These are phyloP conservation scores for Microbotryomycetes sp. DNA, from an alignment of 1,284 basidiomycete genomes.

Conservation along the genomic window DNA sequence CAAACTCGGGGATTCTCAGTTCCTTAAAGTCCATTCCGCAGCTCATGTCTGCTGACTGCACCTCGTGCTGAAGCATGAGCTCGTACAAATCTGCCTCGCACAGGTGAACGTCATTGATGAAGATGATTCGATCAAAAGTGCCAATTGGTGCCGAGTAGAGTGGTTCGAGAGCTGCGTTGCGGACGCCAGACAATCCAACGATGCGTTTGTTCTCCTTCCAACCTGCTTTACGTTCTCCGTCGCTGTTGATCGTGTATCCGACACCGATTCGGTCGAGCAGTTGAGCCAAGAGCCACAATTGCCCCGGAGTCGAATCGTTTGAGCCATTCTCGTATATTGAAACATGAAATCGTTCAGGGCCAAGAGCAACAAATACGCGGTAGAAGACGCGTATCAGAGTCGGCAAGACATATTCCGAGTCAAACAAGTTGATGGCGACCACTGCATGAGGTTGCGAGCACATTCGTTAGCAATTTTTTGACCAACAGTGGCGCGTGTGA, in stretches of 20 bases:
- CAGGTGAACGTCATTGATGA: slow-evolving; percentile 47
- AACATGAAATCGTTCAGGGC: slow-evolving; percentile 31
- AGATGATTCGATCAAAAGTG: slow-evolving; percentile 43
- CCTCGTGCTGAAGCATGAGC: slow-evolving; percentile 45
- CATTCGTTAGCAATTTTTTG: not conserved
- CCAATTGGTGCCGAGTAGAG: slow-evolving; percentile 40
- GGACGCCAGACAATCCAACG: slow-evolving; percentile 43
- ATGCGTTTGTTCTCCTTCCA: slow-evolving; percentile 37
- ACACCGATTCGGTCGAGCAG: slow-evolving; percentile 29
- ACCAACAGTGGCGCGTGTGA: not conserved
- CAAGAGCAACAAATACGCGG: slow-evolving; percentile 27
- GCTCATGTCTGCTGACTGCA: slow-evolving; percentile 45
- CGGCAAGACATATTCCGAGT: slow-evolving; percentile 31
- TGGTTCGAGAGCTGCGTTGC: slow-evolving; percentile 45
- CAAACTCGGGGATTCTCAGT: slow-evolving; percentile 34
- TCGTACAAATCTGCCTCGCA: slow-evolving; percentile 45
- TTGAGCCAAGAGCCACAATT: slow-evolving; percentile 26
- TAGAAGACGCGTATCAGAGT: slow-evolving; percentile 33
- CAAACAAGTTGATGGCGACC: slow-evolving; percentile 35
- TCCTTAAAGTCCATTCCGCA: slow-evolving; percentile 45
- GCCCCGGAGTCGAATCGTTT: slow-evolving; percentile 33
- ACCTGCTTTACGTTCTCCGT: not conserved
- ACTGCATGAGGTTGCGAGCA: slow-evolving; percentile 25
- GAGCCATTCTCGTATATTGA: slow-evolving; percentile 38
- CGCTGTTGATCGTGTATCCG: slow-evolving; percentile 25